phyloP scores from a whole-genome alignment of 306 rosid genomes.

The Lupinus albus region DNA sequence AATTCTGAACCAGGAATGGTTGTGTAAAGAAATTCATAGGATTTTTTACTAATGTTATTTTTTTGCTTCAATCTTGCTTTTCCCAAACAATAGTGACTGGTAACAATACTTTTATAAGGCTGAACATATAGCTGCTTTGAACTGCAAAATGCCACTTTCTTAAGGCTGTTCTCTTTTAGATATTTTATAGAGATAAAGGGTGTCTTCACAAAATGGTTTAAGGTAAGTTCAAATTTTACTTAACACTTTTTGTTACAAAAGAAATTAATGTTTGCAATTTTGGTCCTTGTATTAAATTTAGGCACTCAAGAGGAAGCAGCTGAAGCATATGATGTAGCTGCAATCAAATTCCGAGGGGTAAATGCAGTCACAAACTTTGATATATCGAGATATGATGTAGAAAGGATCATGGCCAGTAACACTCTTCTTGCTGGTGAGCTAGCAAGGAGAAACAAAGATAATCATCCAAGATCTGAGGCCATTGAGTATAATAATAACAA shows the following conservation, averaged over 20 bases:
- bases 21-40: constrained; percentile 10
- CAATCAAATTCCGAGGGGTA: constrained; percentile 85
- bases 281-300: constrained; percentile 25
- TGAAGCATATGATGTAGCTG: constrained; percentile 94
- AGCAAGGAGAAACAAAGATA: constrained; percentile 68
- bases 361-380: constrained; percentile 93
- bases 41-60: constrained; percentile 20
- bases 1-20: not conserved
- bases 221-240: constrained; percentile 30
- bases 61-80: constrained; percentile 43
- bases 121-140: constrained; percentile 48
- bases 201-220: constrained; percentile 27
- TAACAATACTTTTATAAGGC: constrained; percentile 57
- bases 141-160: constrained; percentile 45
- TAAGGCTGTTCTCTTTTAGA: constrained; percentile 48
- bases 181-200: constrained; percentile 37
- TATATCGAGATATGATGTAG: constrained; percentile 84
- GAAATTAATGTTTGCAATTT: not conserved
- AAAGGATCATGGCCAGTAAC: constrained; percentile 83
- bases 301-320: constrained; percentile 99
- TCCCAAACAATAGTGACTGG: constrained; percentile 42
- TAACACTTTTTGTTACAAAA: not conserved
- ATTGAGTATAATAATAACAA: constrained; percentile 36
- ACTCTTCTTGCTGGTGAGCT: constrained; percentile 79
- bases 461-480: constrained; percentile 46